Evolutionary conservation across 2,329 filamentous ascomycete genomes (phyloP), one percentile per base, ranked within the genome.

Genomic region (Monosporascus cannonballus): DNA sequence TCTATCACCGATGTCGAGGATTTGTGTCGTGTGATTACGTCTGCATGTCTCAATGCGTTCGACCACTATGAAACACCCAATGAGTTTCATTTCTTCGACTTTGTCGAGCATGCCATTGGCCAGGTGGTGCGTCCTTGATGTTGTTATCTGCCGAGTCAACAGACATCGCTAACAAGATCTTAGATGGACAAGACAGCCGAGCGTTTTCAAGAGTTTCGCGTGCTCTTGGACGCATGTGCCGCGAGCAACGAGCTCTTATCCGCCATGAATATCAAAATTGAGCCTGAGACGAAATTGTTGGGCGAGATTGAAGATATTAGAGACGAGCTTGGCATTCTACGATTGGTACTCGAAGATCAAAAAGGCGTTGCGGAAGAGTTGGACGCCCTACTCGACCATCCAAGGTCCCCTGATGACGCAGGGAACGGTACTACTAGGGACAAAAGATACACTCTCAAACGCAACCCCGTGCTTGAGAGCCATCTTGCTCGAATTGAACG

Each of bases 221-320:
- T 24, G 9, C 38, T 41, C 38, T 41, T n/a, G 38, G 38, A 41
- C n/a, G 44, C 34, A 25, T 45, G 27, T 18, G 27, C 24, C 14
- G 30, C 39, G 20, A 48, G 44, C 44, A 24, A 30, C 25, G 30
- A 25, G 36, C 15, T 41, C 20, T 24, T 51, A 39, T 41, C 38
- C 38, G 38, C 38, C 9, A 51, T 15, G 41, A 39, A 15, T 34
- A 51, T 51, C 18, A 25, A 24, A 8, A 51, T 51, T 11, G 38
- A 39, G 22, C 17, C 18, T 9, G 50, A 51, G 45, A 39, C 36
- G 18, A 27, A 48, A n/a, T 38, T 51, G 5, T 37, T 51, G 17
- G 50, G 47, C 20, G 50, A 51, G 37, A 48, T 48, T 17, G 50
- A 51, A 34, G 50, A 51, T 51, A 51, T 51, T 24, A 34, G 42